A percentile compares a stretch with the other conserved stretches of the same genome.
These are phyloP conservation scores for Candida pini DNA, from an alignment of 805 yeast genomes.

Conservation along the genomic window DNA sequence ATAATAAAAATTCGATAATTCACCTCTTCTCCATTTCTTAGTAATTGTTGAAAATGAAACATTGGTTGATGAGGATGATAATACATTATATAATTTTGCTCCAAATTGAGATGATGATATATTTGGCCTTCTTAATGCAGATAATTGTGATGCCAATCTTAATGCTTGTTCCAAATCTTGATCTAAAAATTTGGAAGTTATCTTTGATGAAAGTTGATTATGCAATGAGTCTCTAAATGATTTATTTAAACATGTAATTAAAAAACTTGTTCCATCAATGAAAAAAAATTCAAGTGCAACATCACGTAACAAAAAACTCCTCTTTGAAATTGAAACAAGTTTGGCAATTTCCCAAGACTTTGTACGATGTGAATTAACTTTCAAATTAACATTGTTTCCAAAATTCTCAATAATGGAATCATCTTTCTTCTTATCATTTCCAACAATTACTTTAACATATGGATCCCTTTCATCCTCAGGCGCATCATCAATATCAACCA, in stretches of 20 bases:
- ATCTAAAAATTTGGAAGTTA: constrained; percentile 48
- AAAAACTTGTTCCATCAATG: constrained; percentile 62
- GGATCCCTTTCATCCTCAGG: constrained; percentile 60
- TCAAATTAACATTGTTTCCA: no score
- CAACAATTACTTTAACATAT: constrained; percentile 55
- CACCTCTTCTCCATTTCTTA: constrained; percentile 68
- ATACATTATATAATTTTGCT: constrained; percentile 39
- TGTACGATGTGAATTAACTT: constrained; percentile 35
- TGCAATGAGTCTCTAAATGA: constrained; percentile 53
- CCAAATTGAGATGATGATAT: constrained; percentile 25
- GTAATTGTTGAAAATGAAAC: constrained; percentile 44
- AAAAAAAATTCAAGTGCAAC: constrained; percentile 77
- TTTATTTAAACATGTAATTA: constrained; percentile 57
- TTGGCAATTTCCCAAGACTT: constrained; percentile 57
- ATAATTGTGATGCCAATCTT: constrained; percentile 38
- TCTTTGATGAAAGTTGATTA: constrained; percentile 40
- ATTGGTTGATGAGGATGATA: constrained; percentile 29
- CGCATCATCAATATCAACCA: constrained; percentile 63
- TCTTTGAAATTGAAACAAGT: constrained; percentile 59
- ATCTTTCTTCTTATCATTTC: constrained; percentile 15
- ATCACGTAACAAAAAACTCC: constrained; percentile 74
- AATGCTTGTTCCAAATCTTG: constrained; percentile 49
- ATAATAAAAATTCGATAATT: constrained; percentile 78
- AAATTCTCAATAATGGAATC: no score
- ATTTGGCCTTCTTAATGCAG: constrained; percentile 5